Percentiles rank a stretch among this genome's conserved stretches.
Evolutionary conservation across 306 rosid species (phyloP).

Genomic region (Purshia tridentata): DNA sequence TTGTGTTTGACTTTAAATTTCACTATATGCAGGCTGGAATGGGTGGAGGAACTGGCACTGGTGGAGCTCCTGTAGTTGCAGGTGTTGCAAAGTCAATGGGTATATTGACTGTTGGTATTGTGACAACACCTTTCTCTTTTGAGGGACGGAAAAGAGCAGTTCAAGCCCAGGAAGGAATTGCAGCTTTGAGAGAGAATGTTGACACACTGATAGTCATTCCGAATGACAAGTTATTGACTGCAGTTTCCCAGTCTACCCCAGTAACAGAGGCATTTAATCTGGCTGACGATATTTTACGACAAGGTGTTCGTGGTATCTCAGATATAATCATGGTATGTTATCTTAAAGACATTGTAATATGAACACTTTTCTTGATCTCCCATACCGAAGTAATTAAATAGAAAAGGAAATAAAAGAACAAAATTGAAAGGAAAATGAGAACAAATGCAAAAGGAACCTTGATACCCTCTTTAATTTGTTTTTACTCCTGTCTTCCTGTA

Average conservation of each 20-base stretch:
- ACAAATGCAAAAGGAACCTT: background rate
- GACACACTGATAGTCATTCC: constrained; percentile 98
- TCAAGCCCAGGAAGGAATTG: constrained; percentile 99
- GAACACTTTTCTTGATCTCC: background rate
- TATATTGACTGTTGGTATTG: constrained; percentile 93
- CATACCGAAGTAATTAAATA: background rate
- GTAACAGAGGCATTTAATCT: constrained; percentile 98
- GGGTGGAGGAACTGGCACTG: constrained; percentile 99
- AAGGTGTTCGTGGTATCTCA: constrained; percentile 99
- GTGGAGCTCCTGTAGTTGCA: constrained; percentile 96
- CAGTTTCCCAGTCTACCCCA: constrained; percentile 93
- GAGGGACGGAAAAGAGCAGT: constrained; percentile 98
- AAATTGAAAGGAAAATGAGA: background rate
- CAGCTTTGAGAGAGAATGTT: constrained; percentile 93
- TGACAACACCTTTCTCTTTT: constrained; percentile 96
- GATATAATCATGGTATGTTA: constrained; percentile 92
- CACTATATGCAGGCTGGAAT: constrained; percentile 77
- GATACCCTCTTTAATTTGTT: background rate
- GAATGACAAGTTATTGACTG: constrained; percentile 93
- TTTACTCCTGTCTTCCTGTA: background rate
- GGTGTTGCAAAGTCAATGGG: constrained; percentile 97
- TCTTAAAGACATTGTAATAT: background rate
- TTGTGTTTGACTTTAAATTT: constrained; percentile 7
- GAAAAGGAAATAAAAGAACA: background rate
- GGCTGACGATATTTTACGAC: constrained; percentile 97